Evolutionary conservation across 352 stramenopile species (phyloP).

Genomic region (Globisporangium parvum): DNA sequence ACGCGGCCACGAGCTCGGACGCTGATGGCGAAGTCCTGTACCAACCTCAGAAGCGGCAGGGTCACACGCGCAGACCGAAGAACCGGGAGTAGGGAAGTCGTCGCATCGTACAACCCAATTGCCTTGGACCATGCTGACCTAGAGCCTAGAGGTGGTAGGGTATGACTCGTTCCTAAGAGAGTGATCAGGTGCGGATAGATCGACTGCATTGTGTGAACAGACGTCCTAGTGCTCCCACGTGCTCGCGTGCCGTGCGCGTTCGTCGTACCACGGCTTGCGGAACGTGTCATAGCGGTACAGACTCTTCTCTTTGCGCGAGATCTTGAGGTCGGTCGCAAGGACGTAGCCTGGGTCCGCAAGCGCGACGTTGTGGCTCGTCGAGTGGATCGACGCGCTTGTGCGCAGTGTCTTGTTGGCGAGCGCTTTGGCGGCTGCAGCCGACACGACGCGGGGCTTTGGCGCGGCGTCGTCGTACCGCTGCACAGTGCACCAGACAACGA

Average conservation of each 20-base stretch:
- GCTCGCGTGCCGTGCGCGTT: constrained; percentile 44
- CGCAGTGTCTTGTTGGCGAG: constrained; percentile 11
- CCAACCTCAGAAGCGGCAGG: not conserved
- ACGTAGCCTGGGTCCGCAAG: constrained; percentile 17
- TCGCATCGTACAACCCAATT: too few species aligned
- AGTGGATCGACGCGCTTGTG: constrained; percentile 25
- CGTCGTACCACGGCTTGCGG: constrained; percentile 63
- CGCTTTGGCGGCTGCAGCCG: constrained; percentile 9
- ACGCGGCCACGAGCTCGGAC: constrained; percentile 16
- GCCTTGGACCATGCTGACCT: too few species aligned
- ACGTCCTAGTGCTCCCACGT: constrained; percentile 32
- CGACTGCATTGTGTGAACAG: too few species aligned
- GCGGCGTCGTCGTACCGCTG: constrained; percentile 58
- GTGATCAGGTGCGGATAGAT: too few species aligned
- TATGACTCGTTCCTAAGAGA: too few species aligned
- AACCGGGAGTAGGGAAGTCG: not conserved
- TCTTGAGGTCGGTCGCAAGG: constrained; percentile 55
- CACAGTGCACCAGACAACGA: constrained; percentile 72
- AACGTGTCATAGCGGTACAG: constrained; percentile 80
- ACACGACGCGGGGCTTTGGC: constrained; percentile 11
- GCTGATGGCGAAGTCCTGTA: constrained; percentile 4
- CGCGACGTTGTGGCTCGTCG: constrained; percentile 25
- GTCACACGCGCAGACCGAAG: too few species aligned
- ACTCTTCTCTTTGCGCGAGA: constrained; percentile 48
- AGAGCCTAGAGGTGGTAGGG: too few species aligned